Base-by-base conservation (phyloP, 139 green algal genomes). In the Eudorina sp. region DNA sequence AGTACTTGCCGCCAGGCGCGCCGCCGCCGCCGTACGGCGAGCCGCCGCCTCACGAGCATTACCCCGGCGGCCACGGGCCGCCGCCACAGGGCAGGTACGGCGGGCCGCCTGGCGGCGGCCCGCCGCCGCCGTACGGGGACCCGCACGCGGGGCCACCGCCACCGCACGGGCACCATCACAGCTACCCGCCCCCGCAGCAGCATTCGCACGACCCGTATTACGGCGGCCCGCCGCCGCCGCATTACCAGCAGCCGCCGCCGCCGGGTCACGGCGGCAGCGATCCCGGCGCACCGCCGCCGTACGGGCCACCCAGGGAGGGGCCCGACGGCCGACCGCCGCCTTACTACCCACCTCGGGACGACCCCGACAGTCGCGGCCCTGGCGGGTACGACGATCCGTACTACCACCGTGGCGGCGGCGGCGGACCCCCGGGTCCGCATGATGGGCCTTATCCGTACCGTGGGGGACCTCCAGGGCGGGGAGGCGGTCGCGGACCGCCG, bases 261-360 rank as follows among this genome's bases (percentile, higher is more conserved):
- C 46, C 45, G 13, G 46, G 46, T 2, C 74, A 41, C 74, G 74
- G 27, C n/a, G 40, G 72, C 13, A 45, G 23, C 1, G 43, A 80
- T 14, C 66, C 66, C 18, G 31, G 34, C 36, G 34, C 34, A 45
- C 73, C 45, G 46, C 73, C 45, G 73, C 45, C 73, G n/a, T 81
- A 62, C 41, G 73, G 73, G 73, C 78, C 78, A 43, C 38, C 55
- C 14, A 16, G 58, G 9, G 41, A 43, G 9, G 79, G 43, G 5
- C 79, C 31, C 27, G 79, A 60, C 4, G 79, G 79, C 27, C 79
- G 38, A 34, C 78, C 79, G 55, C 79, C 79, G 43, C 79, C 58
- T 6, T 45, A 86, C 21, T 45, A 77, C 29, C 60, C 55, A 13
- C 53, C 53, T 8, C 53, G 53, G 21, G 34, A 68, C 23, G 70